A percentile compares a stretch with the other conserved stretches of the same genome.
phyloP scores from a whole-genome alignment of 345 rosid genomes.

The Salix arbutifolia region DNA sequence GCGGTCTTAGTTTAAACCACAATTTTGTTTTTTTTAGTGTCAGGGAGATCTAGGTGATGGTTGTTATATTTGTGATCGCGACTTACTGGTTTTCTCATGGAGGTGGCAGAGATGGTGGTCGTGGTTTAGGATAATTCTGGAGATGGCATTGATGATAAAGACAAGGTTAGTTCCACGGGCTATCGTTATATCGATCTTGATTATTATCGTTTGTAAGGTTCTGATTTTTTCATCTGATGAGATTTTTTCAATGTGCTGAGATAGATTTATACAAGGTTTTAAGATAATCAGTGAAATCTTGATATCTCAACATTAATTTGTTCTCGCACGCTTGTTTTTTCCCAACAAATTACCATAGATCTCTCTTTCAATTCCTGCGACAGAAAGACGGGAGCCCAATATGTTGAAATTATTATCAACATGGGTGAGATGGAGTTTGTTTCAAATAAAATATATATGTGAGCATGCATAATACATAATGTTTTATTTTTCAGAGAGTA shows the following conservation, averaged over 20 bases:
- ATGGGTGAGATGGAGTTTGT: too few relatives aligned
- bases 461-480: too few relatives aligned
- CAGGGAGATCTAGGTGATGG: conserved; percentile 36
- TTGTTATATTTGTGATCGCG: conserved; percentile 52
- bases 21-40: background rate
- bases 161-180: conserved; percentile 54
- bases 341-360: too few relatives aligned
- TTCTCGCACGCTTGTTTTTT: too few relatives aligned
- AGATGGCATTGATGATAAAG: conserved; percentile 41
- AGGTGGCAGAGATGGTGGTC: conserved; percentile 19
- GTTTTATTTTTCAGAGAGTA: too few relatives aligned
- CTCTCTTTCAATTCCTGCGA: too few relatives aligned
- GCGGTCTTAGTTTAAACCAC: conserved; percentile 19
- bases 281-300: too few relatives aligned
- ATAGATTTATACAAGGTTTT: background rate
- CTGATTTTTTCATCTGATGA: background rate
- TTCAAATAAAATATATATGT: too few relatives aligned
- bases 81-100: conserved; percentile 57
- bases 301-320: too few relatives aligned
- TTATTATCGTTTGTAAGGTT: background rate
- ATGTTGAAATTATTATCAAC: background rate
- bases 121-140: conserved; percentile 34
- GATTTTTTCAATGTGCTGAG: background rate
- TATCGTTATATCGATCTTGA: background rate
- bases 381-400: too few relatives aligned